Evolutionary conservation across 169 alveolate species (phyloP).

Genomic region (Fabrea salina): DNA sequence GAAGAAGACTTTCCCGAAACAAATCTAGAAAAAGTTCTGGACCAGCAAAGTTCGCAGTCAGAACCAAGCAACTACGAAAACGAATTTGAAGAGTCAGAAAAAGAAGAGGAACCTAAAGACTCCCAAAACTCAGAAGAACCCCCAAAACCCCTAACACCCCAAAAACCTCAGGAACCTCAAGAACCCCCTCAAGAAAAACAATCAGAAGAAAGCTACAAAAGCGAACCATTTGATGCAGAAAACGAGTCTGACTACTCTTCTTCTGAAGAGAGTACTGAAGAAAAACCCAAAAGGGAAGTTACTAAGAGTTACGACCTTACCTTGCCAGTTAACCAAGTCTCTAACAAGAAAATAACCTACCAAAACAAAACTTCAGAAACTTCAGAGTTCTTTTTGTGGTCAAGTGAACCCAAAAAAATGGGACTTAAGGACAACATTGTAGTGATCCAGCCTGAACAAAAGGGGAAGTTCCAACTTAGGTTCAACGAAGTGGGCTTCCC

Average conservation of each 20-base stretch:
- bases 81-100: too few species aligned
- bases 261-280: neutral
- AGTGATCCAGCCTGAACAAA: neutral
- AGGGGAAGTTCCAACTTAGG: constrained; percentile 23
- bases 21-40: too few species aligned
- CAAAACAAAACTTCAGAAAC: neutral
- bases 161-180: too few species aligned
- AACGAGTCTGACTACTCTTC: neutral
- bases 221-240: neutral
- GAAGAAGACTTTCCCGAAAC: too few species aligned
- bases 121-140: neutral
- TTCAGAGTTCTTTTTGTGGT: neutral
- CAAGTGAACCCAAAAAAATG: neutral
- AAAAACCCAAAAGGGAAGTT: neutral
- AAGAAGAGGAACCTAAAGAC: neutral
- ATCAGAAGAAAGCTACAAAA: neutral
- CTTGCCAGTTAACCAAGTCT: neutral
- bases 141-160: neutral
- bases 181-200: neutral
- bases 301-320: constrained; percentile 15
- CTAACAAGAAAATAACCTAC: constrained; percentile 19
- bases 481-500: neutral
- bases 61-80: too few species aligned
- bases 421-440: neutral
- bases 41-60: too few species aligned